Conservation (phyloP, 2,329 filamentous ascomycete genomes). For the Cladobotryum protrusum region DNA sequence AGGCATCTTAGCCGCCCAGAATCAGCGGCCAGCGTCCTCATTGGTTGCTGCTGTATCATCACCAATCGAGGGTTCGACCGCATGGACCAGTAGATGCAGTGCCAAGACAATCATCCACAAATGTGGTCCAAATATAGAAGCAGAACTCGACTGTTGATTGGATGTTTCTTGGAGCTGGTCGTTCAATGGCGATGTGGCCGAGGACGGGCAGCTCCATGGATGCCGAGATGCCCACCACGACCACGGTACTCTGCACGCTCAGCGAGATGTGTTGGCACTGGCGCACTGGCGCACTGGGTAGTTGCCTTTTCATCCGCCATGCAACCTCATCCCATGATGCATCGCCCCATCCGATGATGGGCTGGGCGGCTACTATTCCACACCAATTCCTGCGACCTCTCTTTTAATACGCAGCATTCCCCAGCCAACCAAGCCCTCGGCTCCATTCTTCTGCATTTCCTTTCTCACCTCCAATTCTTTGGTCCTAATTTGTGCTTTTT, state of each 20-base stretch:
- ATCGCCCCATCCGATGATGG: constrained; percentile 12
- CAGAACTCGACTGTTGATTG: constrained; percentile 25
- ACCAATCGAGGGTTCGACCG: constrained; percentile 30
- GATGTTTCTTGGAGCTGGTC: constrained; percentile 15
- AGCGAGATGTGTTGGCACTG: too few relatives aligned
- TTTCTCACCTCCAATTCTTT: constrained; percentile 27
- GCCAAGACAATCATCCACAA: constrained; percentile 14
- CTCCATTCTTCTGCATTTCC: constrained; percentile 27
- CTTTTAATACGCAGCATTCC: constrained; percentile 24
- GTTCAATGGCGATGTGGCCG: constrained; percentile 18
- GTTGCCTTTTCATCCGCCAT: background rate
- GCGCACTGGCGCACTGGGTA: too few relatives aligned
- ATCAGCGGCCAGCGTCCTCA: constrained; percentile 8
- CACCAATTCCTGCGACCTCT: constrained; percentile 12
- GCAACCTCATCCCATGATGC: constrained; percentile 6
- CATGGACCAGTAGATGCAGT: constrained; percentile 29
- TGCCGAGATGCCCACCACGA: constrained; percentile 16
- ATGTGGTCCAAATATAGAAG: constrained; percentile 33
- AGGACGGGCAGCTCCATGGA: constrained; percentile 15
- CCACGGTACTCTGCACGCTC: constrained; percentile 14
- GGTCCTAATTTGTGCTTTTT: constrained; percentile 19
- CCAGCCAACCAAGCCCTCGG: constrained; percentile 21
- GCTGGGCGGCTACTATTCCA: constrained; percentile 17
- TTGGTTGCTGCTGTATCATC: constrained; percentile 16
- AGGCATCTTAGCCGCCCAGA: constrained; percentile 11